These are phyloP conservation scores for Sclerotinia spermophila DNA, from an alignment of 2,329 filamentous ascomycete species.

Conservation along the genomic window DNA sequence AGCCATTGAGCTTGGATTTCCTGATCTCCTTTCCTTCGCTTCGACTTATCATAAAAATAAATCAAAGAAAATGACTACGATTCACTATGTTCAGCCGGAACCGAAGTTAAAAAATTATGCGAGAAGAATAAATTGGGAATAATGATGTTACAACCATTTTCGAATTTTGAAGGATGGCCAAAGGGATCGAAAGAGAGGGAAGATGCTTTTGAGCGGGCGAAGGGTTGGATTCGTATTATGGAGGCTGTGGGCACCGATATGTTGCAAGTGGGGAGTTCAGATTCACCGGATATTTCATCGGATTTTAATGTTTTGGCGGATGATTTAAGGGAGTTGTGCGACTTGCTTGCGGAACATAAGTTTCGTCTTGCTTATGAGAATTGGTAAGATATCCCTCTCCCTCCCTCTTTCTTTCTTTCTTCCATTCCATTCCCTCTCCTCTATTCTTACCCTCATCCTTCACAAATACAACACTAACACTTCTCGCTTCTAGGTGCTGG, in stretches of 20 bases:
- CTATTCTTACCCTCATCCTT: neutral
- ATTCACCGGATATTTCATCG: constrained; percentile 5
- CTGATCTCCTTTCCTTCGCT: constrained; percentile 65
- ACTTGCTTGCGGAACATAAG: constrained; percentile 54
- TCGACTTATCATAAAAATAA: constrained; percentile 46
- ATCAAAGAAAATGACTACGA: constrained; percentile 57
- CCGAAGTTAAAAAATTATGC: constrained; percentile 52
- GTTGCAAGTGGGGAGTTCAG: constrained; percentile 52
- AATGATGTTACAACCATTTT: constrained; percentile 71
- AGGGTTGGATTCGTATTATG: constrained; percentile 69
- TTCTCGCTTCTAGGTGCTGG: constrained; percentile 57
- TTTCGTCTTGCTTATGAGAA: constrained; percentile 73
- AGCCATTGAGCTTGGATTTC: constrained; percentile 71
- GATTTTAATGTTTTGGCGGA: constrained; percentile 46
- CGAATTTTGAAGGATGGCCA: constrained; percentile 74
- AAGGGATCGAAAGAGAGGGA: constrained; percentile 53
- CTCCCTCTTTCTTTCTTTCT: neutral
- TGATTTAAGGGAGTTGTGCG: constrained; percentile 63
- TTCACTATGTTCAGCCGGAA: constrained; percentile 51
- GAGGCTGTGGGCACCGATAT: constrained; percentile 64
- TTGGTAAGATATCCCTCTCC: constrained; percentile 41
- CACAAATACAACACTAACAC: neutral
- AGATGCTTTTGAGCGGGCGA: constrained; percentile 59
- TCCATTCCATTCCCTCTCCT: neutral
- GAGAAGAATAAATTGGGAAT: constrained; percentile 54